A percentile compares a stretch with the other conserved stretches of the same genome.
phyloP scores from a whole-genome alignment of 331 rosid genomes.

The Prunus yedoensis region DNA sequence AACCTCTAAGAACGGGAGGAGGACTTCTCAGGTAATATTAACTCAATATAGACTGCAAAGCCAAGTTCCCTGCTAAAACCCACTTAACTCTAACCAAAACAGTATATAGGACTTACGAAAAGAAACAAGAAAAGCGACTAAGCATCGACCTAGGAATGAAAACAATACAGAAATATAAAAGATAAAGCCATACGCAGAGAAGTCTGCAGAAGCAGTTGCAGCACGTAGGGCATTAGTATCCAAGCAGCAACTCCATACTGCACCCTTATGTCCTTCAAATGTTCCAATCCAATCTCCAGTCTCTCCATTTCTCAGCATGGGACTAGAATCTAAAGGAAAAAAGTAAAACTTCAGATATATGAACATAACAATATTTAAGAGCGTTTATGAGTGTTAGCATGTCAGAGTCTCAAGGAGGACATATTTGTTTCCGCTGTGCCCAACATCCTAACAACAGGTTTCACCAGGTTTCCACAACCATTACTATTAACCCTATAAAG shows the following conservation, averaged over 20 bases:
- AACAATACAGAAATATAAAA: neutral
- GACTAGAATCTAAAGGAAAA: conserved; percentile 69
- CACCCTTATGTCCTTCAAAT: conserved; percentile 98
- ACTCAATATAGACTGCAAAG: neutral
- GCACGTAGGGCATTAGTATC: conserved; percentile 93
- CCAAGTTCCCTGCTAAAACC: neutral
- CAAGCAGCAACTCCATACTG: conserved; percentile 99
- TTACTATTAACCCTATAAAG: neutral
- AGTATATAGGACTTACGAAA: neutral
- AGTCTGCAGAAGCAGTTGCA: conserved; percentile 97
- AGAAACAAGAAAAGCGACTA: neutral
- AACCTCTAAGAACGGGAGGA: neutral
- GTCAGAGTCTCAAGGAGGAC: neutral
- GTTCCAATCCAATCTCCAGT: conserved; percentile 99
- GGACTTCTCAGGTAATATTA: neutral
- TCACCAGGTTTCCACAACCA: neutral
- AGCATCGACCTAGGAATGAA: neutral
- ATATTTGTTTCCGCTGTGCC: neutral
- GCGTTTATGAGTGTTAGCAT: neutral
- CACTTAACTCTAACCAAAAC: neutral
- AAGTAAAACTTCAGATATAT: conserved; percentile 13
- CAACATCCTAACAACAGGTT: neutral
- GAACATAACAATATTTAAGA: neutral
- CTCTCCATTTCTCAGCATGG: conserved; percentile 98
- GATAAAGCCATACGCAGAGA: conserved; percentile 67